Evolutionary conservation across 164 flowering plant species (phyloP).

Genomic region (Nelumbo lutea): DNA sequence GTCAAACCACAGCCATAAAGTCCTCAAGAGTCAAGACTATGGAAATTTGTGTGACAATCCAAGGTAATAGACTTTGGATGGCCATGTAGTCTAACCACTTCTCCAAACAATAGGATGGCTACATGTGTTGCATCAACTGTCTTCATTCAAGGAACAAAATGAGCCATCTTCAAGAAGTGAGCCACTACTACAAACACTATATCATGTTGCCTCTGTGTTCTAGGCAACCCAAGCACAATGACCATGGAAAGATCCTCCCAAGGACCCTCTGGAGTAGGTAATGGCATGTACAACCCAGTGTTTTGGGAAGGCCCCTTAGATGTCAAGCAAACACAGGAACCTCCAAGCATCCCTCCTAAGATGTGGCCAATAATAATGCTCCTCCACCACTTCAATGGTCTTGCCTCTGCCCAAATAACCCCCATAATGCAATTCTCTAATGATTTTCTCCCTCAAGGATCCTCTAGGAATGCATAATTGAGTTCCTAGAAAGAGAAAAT

Average conservation of each 20-base stretch:
- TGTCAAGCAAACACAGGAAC: no score
- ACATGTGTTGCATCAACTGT: not conserved
- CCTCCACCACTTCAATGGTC: no score
- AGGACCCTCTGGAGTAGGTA: not conserved
- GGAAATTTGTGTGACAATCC: not conserved
- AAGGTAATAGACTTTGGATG: not conserved
- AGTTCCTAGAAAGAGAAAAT: no score
- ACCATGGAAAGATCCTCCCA: slow-evolving; percentile 2
- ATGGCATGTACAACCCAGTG: not conserved
- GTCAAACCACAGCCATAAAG: not conserved
- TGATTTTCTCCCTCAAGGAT: no score
- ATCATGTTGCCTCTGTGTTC: not conserved
- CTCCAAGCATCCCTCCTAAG: no score
- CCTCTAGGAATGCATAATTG: no score
- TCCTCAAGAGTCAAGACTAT: not conserved
- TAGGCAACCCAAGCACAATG: not conserved
- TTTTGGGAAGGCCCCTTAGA: not conserved
- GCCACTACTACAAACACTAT: not conserved
- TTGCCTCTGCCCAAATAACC: no score
- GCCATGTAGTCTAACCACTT: not conserved
- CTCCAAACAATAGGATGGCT: not conserved
- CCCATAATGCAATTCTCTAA: no score
- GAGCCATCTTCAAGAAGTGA: slow-evolving; percentile 7
- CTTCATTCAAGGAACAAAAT: not conserved
- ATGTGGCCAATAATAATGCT: no score